Percentiles rank a stretch among this genome's conserved stretches.
phyloP scores from a whole-genome alignment of 768 basidiomycete genomes.

The Thelephora ganbajun region DNA sequence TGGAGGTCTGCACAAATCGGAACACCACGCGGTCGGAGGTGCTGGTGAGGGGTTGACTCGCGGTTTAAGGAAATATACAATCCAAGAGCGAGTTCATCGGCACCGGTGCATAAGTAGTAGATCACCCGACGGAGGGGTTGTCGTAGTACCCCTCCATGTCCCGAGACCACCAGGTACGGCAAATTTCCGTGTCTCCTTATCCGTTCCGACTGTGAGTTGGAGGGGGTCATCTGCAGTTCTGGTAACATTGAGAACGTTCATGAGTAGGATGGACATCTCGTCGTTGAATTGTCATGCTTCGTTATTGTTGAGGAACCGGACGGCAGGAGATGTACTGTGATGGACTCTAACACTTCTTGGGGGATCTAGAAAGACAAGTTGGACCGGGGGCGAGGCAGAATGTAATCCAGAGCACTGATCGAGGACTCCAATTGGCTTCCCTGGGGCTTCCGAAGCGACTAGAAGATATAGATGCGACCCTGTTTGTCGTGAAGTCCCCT shows the following conservation, averaged over 20 bases:
- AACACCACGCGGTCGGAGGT: not conserved
- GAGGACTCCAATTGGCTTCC: not conserved
- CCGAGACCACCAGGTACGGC: conserved; percentile 32
- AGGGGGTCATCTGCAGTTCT: conserved; percentile 26
- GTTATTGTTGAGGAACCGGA: conserved; percentile 40
- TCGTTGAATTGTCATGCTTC: conserved; percentile 43
- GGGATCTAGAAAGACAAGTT: conserved; percentile 18
- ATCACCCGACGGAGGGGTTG: conserved; percentile 25
- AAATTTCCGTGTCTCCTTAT: no score
- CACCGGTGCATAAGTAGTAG: conserved; percentile 26
- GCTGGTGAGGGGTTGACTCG: conserved; percentile 17
- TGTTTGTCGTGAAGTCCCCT: no score
- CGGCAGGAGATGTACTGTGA: conserved; percentile 21
- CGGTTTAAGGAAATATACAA: conserved; percentile 34
- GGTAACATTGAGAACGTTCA: conserved; percentile 41
- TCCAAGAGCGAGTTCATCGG: conserved; percentile 16
- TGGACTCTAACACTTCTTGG: conserved; percentile 35
- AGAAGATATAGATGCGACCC: no score
- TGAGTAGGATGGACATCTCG: conserved; percentile 37
- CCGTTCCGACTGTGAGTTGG: conserved; percentile 30
- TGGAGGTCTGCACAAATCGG: conserved; percentile 15
- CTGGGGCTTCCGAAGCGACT: no score
- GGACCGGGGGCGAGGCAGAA: not conserved
- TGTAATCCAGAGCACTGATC: not conserved
- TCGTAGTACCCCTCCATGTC: conserved; percentile 46